These are phyloP conservation scores for Hanseniaspora clermontiae DNA, from an alignment of 805 yeast genomes.

Conservation along the genomic window DNA sequence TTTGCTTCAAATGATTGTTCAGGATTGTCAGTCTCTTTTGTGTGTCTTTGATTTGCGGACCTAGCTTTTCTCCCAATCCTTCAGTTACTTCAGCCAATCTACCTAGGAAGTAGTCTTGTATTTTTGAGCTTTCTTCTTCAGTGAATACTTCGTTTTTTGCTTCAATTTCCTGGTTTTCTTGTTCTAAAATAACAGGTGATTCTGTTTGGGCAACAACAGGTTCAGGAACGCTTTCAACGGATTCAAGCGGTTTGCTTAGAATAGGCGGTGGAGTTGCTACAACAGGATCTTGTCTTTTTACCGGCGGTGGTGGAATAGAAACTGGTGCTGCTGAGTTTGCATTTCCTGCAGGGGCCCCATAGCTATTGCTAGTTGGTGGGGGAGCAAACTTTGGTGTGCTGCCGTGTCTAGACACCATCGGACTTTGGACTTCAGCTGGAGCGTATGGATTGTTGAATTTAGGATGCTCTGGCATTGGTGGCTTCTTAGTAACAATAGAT, in stretches of 20 bases:
- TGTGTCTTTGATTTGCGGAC: conserved; percentile 65
- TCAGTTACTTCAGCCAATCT: conserved; percentile 56
- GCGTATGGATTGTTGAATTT: conserved; percentile 18
- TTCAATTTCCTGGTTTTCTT: conserved; percentile 1
- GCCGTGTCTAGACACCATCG: conserved; percentile 16
- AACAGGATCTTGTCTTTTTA: not conserved
- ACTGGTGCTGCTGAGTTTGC: not conserved
- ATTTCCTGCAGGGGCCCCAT: not conserved
- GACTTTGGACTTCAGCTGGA: conserved; percentile 19
- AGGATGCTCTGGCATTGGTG: conserved; percentile 15
- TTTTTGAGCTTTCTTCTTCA: conserved; percentile 37
- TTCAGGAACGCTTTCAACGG: conserved; percentile 12
- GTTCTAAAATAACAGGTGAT: not conserved
- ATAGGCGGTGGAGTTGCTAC: not conserved
- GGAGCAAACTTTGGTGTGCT: conserved; percentile 33
- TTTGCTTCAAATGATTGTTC: conserved; percentile 65
- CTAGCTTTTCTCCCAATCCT: conserved; percentile 57
- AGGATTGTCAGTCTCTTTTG: conserved; percentile 68
- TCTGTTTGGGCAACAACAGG: conserved; percentile 4
- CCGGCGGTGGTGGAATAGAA: conserved; percentile 4
- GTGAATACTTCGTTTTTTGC: conserved; percentile 38
- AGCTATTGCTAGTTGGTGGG: conserved; percentile 15
- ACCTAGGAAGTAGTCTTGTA: conserved; percentile 42
- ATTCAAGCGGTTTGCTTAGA: conserved; percentile 1
- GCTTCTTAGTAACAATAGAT: not conserved